These are phyloP conservation scores for Eucalyptus marginata DNA, from an alignment of 345 rosid species.

Conservation along the genomic window DNA sequence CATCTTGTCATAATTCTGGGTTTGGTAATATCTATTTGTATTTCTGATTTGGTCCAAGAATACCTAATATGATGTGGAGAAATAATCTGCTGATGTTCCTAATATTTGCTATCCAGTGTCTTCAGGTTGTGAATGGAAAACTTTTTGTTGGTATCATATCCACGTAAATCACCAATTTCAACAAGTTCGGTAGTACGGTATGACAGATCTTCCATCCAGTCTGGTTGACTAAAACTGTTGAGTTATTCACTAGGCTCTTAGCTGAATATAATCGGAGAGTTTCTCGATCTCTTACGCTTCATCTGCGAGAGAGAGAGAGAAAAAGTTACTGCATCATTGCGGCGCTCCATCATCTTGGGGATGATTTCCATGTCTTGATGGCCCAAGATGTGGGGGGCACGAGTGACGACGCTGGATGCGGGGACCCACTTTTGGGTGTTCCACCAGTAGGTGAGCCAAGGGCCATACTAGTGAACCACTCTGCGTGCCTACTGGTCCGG, in stretches of 20 bases:
- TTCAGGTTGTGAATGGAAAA: neutral
- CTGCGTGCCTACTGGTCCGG: conserved; percentile 38
- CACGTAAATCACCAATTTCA: neutral
- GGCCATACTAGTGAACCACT: conserved; percentile 26
- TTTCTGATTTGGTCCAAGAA: neutral
- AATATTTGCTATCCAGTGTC: neutral
- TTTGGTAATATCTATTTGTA: neutral
- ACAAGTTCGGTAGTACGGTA: neutral
- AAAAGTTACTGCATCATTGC: neutral
- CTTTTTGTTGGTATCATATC: neutral
- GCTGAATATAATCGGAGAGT: neutral
- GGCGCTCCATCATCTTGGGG: neutral
- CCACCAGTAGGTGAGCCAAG: conserved; percentile 51
- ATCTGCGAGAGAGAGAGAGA: neutral
- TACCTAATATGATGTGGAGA: neutral
- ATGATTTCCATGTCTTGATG: conserved; percentile 16
- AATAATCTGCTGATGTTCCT: neutral
- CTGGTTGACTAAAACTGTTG: neutral
- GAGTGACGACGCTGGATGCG: conserved; percentile 7
- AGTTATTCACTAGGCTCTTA: neutral
- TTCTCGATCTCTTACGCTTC: neutral
- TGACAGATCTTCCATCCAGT: neutral
- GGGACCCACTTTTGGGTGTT: conserved; percentile 41
- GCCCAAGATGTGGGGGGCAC: conserved; percentile 10
- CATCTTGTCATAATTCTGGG: conserved; percentile 31